Percentiles rank a stretch among this genome's conserved stretches.
Conservation (phyloP, 805 yeast genomes). For the Kuraishia ogatae region DNA sequence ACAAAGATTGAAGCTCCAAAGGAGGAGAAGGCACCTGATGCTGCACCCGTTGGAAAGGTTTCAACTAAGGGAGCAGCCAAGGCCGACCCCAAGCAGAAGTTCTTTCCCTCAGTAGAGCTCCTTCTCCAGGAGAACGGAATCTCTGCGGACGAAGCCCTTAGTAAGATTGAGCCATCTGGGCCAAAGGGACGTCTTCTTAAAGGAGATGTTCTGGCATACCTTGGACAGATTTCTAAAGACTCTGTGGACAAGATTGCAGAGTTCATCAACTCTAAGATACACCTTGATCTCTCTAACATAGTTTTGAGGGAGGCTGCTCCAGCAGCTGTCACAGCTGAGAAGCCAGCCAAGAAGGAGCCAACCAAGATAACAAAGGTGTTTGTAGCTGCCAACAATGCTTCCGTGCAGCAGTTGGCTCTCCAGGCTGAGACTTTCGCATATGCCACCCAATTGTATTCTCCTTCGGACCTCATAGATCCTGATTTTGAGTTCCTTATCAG, state of each 20-base stretch:
- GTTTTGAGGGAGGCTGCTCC: constrained; percentile 30
- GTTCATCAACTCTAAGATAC: constrained; percentile 45
- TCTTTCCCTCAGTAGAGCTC: constrained; percentile 73
- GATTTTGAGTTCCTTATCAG: constrained; percentile 51
- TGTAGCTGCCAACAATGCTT: constrained; percentile 17
- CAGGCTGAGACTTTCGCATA: constrained; percentile 37
- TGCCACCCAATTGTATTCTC: constrained; percentile 21
- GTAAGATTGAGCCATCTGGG: constrained; percentile 75
- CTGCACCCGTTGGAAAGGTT: constrained; percentile 10
- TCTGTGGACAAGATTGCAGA: constrained; percentile 45
- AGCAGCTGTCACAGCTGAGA: constrained; percentile 6
- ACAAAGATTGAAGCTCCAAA: constrained; percentile 11
- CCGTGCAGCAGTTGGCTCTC: constrained; percentile 32
- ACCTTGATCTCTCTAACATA: constrained; percentile 67
- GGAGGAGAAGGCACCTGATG: constrained; percentile 12
- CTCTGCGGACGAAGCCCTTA: constrained; percentile 60
- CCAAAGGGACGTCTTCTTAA: constrained; percentile 80
- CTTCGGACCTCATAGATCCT: constrained; percentile 47
- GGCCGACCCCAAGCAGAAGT: constrained; percentile 60
- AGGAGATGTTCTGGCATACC: constrained; percentile 83
- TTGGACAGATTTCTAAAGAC: constrained; percentile 62
- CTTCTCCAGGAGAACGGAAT: constrained; percentile 56
- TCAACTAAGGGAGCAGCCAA: constrained; percentile 11
- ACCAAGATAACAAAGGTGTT: constrained; percentile 22
- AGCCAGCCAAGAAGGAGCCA: constrained; percentile 17